Base-by-base conservation (phyloP, 495 filamentous ascomycete genomes). In the Talaromyces proteolyticus region DNA sequence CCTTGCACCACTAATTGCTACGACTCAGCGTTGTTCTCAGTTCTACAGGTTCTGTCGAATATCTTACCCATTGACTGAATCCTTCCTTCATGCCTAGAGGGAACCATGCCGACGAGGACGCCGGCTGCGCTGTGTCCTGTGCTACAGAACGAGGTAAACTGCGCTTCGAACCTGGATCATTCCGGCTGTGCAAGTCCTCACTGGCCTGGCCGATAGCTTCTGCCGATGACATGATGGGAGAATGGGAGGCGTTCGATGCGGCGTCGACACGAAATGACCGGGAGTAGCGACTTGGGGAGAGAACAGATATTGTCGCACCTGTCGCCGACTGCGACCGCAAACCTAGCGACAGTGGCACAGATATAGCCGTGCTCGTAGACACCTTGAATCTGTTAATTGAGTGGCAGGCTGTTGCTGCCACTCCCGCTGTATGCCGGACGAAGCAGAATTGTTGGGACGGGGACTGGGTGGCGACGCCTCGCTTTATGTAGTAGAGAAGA, bases 41-140 rank as follows among this genome's bases (percentile, higher is more conserved):
- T 29, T 39, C 54, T 42, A 34, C 39, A 23, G 18, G 42, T 12
- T 37, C 42, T 44, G 39, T 73, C 14, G 29, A 10, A 14, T 34
- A 10, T 34, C 84, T 22, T 71, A 91, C 89, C 92, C 93, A 98
- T 78, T 98, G 94, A 47, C 72, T 80, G 50, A 93, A 87, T 11
- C 87, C 92, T 45, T 95, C 92, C 57, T 90, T 90, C 69, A 94
- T 95, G 20, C 90, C 86, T 19, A 98, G 68, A 3, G 93, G 89
- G 57, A 97, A 96, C 63, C 78, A 49, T 10, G 47, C 83, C 14
- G 50, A 61, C 57, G 49, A 60, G 42, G 67, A 52, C 2, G 59
- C 44, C 6, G 25, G 6, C 25, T 29, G 6, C 5, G 65, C 61
- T 21, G 64, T 62, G 24, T 61, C 69, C 59, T 65, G 54, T 22